Evolutionary conservation across 768 basidiomycete species (phyloP).

Genomic region (Mycena venus): DNA sequence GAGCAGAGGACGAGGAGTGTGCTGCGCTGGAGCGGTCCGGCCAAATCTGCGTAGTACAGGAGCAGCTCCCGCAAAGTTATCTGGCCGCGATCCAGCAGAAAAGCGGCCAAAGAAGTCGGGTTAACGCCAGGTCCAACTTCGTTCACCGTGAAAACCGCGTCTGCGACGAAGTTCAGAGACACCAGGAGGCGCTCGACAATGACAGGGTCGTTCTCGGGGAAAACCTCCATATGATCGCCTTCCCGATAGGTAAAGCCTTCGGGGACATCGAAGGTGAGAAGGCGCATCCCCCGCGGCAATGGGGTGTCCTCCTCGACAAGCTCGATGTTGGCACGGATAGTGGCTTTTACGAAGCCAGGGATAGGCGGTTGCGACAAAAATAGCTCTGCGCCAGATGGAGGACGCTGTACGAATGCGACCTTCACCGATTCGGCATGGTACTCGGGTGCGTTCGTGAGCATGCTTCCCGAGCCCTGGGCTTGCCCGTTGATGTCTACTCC

Average conservation of each 20-base stretch:
- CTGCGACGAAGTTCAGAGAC: slow-evolving; percentile 25
- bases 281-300: slow-evolving; percentile 27
- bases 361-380: slow-evolving; percentile 4
- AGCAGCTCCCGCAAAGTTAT: slow-evolving; percentile 27
- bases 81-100: slow-evolving; percentile 11
- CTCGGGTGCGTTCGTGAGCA: slow-evolving; percentile 12
- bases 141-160: slow-evolving; percentile 27
- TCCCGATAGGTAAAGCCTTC: slow-evolving; percentile 25
- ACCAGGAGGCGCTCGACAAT: slow-evolving; percentile 29
- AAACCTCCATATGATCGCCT: slow-evolving; percentile 31
- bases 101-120: slow-evolving; percentile 15
- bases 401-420: too few relatives aligned
- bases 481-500: slow-evolving; percentile 21
- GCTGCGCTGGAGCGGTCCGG: slow-evolving; percentile 24
- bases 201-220: slow-evolving; percentile 27
- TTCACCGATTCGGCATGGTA: slow-evolving; percentile 10
- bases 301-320: slow-evolving; percentile 26
- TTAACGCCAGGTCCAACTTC: slow-evolving; percentile 20
- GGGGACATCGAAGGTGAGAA: slow-evolving; percentile 23
- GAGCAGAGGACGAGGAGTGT: slow-evolving; percentile 3
- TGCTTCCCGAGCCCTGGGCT: too few relatives aligned
- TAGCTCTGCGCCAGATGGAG: too few relatives aligned
- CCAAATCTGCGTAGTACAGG: slow-evolving; percentile 23
- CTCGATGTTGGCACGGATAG: slow-evolving; percentile 17
- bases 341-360: slow-evolving; percentile 18